These are phyloP conservation scores for Paecilomyces variotii DNA, from an alignment of 2,329 filamentous ascomycete genomes.

Conservation along the genomic window DNA sequence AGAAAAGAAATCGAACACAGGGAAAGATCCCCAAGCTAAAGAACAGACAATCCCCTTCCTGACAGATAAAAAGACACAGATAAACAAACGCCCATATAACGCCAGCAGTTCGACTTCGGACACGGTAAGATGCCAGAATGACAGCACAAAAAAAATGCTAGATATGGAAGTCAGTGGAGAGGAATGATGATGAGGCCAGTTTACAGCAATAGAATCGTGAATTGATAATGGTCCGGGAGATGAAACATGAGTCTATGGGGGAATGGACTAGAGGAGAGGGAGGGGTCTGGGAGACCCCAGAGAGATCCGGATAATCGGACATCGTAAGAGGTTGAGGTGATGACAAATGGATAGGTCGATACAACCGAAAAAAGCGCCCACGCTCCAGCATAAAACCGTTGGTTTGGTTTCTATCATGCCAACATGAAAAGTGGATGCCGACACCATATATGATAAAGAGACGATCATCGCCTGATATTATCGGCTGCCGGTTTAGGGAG, in stretches of 20 bases:
- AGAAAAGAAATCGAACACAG: neutral
- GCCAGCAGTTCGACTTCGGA: neutral
- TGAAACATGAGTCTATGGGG: neutral
- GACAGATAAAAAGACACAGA: neutral
- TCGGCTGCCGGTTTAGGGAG: slow-evolving; percentile 10
- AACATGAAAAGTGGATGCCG: neutral
- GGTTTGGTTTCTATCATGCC: neutral
- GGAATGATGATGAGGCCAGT: neutral
- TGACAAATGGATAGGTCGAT: neutral
- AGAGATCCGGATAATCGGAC: neutral
- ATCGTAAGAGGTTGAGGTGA: neutral
- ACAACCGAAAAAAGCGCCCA: neutral
- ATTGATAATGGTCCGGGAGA: slow-evolving; percentile 8
- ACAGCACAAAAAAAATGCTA: neutral
- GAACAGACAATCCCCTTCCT: neutral
- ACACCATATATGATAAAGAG: neutral
- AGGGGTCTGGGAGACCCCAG: neutral
- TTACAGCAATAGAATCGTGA: neutral
- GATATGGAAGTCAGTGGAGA: neutral
- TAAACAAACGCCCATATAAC: neutral
- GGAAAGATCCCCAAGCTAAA: neutral
- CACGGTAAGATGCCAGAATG: neutral
- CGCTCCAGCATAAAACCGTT: neutral
- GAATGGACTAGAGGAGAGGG: neutral
- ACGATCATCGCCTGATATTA: neutral